These are phyloP conservation scores for Trichocomaceae sp. DNA, from an alignment of 2,329 filamentous ascomycete genomes.

Conservation along the genomic window DNA sequence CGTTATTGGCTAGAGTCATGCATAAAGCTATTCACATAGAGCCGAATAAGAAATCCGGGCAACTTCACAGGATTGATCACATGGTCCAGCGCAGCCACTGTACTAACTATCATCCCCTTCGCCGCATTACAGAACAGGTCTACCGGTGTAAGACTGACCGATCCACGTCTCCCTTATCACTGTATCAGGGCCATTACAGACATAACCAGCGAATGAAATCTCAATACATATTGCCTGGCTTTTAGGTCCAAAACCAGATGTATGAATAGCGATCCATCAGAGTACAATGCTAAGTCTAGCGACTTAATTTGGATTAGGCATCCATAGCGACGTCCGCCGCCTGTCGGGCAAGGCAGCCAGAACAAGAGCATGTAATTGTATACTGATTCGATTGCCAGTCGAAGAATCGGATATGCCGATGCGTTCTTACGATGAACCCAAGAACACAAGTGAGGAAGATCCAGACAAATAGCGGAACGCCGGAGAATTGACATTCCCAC, in stretches of 20 bases:
- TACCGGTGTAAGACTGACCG: not conserved
- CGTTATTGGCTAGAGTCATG: not conserved
- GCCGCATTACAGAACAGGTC: too few relatives aligned
- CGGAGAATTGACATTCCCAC: not conserved
- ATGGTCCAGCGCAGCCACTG: not conserved
- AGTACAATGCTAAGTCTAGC: not conserved
- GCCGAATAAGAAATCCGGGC: not conserved
- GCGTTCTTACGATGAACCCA: not conserved
- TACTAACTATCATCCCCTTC: too few relatives aligned
- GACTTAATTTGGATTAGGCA: not conserved
- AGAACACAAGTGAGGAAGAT: not conserved
- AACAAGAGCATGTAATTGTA: not conserved
- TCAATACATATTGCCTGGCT: too few relatives aligned
- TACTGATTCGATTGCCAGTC: not conserved
- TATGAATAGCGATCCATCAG: not conserved
- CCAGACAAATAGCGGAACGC: not conserved
- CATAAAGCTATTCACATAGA: not conserved
- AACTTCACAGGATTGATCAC: not conserved
- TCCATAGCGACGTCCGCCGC: not conserved
- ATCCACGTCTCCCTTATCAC: too few relatives aligned
- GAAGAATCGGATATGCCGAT: not conserved
- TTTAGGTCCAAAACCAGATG: not conserved
- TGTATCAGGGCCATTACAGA: too few relatives aligned
- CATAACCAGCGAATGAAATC: too few relatives aligned
- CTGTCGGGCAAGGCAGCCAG: too few relatives aligned